These are phyloP conservation scores for Euphorbia pulcherrima DNA, from an alignment of 345 rosid species.

Conservation along the genomic window DNA sequence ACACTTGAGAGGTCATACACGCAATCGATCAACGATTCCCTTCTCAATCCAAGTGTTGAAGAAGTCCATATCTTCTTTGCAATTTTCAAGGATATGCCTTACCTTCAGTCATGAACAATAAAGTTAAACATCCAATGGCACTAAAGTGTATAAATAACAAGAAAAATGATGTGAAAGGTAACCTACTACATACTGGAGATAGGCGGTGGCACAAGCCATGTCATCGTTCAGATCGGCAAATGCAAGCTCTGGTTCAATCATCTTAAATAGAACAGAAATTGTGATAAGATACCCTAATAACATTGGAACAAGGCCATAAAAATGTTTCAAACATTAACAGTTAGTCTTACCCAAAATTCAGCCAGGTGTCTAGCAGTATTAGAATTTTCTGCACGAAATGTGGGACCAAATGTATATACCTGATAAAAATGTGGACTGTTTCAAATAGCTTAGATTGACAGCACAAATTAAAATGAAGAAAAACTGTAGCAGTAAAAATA, in stretches of 20 bases:
- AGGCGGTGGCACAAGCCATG: constrained; percentile 99
- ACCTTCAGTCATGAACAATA: constrained; percentile 50
- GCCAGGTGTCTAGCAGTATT: constrained; percentile 94
- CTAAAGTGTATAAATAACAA: constrained; percentile 19
- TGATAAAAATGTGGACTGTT: constrained; percentile 24
- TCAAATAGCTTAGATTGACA: constrained; percentile 6
- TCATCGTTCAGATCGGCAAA: constrained; percentile 94
- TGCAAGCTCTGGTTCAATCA: constrained; percentile 99
- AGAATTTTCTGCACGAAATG: constrained; percentile 96
- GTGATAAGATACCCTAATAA: constrained; percentile 6
- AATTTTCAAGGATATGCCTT: constrained; percentile 72
- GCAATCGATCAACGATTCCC: constrained; percentile 83
- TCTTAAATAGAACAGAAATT: constrained; percentile 37
- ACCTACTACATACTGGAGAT: constrained; percentile 99
- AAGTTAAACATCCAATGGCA: constrained; percentile 15
- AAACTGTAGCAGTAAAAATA: constrained; percentile 15
- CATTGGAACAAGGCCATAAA: neutral
- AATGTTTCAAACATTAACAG: constrained; percentile 11
- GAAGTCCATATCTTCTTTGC: constrained; percentile 98
- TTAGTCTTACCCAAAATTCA: constrained; percentile 78
- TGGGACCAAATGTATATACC: constrained; percentile 98
- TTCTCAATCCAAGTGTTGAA: constrained; percentile 96
- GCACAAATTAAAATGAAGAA: constrained; percentile 8
- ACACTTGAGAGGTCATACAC: constrained; percentile 52
- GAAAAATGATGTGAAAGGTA: constrained; percentile 45